Evolutionary conservation across 371 early-diverging fungal genomes (phyloP).

Genomic region (Syncephalis plumigaleata): DNA sequence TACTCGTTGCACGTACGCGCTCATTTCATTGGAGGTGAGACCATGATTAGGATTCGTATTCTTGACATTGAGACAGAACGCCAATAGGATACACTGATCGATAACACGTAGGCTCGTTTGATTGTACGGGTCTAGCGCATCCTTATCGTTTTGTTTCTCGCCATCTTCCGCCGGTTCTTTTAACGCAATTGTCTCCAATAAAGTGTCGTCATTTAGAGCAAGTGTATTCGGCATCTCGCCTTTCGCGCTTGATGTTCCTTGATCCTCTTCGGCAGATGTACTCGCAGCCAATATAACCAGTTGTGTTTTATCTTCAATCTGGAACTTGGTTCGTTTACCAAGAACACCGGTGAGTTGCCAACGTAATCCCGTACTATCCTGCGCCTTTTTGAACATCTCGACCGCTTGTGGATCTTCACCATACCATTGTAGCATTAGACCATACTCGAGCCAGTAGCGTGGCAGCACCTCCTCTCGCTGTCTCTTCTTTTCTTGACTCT

Average conservation of each 20-base stretch:
- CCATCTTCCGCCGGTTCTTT: conserved; percentile 21
- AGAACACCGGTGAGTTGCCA: conserved; percentile 78
- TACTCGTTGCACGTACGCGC: conserved; percentile 77
- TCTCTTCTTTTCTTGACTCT: too few species aligned
- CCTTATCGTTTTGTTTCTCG: conserved; percentile 11
- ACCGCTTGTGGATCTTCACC: conserved; percentile 50
- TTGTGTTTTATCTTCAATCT: conserved; percentile 68
- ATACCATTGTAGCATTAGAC: conserved; percentile 58
- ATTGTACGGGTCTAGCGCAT: conserved; percentile 9
- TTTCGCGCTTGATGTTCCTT: conserved; percentile 6
- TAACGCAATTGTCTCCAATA: conserved; percentile 64
- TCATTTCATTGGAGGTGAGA: conserved; percentile 83
- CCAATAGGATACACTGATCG: conserved; percentile 81
- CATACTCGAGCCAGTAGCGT: conserved; percentile 55
- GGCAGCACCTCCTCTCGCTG: conserved; percentile 26
- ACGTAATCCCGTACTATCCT: conserved; percentile 52
- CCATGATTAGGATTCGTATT: conserved; percentile 87
- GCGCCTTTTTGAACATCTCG: conserved; percentile 46
- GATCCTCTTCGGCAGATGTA: conserved; percentile 18
- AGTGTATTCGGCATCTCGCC: conserved; percentile 41
- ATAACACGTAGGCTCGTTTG: conserved; percentile 41
- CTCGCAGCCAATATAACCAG: conserved; percentile 79
- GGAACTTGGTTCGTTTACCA: conserved; percentile 88
- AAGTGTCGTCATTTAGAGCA: conserved; percentile 74
- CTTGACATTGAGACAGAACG: conserved; percentile 79